Conservation (phyloP, 2,329 filamentous ascomycete species). For the Ophiostoma fasciatum region DNA sequence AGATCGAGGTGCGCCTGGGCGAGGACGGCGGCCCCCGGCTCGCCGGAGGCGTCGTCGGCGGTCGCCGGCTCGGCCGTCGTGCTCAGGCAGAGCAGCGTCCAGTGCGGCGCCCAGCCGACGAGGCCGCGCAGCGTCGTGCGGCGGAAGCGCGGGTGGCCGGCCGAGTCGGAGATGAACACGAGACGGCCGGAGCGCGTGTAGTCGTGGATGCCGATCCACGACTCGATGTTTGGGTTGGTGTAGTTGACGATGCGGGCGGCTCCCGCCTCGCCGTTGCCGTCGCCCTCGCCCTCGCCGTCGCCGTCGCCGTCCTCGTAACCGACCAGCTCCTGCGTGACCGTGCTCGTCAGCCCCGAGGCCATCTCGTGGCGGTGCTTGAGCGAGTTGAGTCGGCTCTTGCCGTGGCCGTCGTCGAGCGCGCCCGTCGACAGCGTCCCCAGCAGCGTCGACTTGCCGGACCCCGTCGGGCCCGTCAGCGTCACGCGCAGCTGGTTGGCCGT, state of each 20-base stretch:
- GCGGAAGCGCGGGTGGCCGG: slow-evolving; percentile 77
- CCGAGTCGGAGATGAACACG: slow-evolving; percentile 82
- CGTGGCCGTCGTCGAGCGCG: slow-evolving; percentile 78
- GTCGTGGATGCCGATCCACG: slow-evolving; percentile 89
- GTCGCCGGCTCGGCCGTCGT: slow-evolving; percentile 57
- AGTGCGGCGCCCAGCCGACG: slow-evolving; percentile 93
- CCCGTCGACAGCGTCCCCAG: slow-evolving; percentile 80
- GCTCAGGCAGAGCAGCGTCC: slow-evolving; percentile 68
- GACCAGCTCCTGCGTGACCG: slow-evolving; percentile 83
- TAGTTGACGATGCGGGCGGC: slow-evolving; percentile 89
- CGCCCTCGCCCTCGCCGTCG: too few relatives aligned
- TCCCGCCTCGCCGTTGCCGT: too few relatives aligned
- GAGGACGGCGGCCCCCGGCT: slow-evolving; percentile 35
- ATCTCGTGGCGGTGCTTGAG: slow-evolving; percentile 91
- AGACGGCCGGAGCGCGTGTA: slow-evolving; percentile 58
- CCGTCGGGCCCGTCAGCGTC: slow-evolving; percentile 77
- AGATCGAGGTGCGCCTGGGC: slow-evolving; percentile 70
- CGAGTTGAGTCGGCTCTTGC: slow-evolving; percentile 75
- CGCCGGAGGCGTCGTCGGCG: neutral
- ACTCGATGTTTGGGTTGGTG: slow-evolving; percentile 69
- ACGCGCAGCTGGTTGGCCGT: slow-evolving; percentile 64
- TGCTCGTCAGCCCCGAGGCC: slow-evolving; percentile 81
- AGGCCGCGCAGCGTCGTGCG: slow-evolving; percentile 79
- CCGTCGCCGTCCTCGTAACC: slow-evolving; percentile 51
- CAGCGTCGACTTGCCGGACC: slow-evolving; percentile 83